Conservation (phyloP, 2,329 filamentous ascomycete genomes). For the Cercospora zeina region DNA sequence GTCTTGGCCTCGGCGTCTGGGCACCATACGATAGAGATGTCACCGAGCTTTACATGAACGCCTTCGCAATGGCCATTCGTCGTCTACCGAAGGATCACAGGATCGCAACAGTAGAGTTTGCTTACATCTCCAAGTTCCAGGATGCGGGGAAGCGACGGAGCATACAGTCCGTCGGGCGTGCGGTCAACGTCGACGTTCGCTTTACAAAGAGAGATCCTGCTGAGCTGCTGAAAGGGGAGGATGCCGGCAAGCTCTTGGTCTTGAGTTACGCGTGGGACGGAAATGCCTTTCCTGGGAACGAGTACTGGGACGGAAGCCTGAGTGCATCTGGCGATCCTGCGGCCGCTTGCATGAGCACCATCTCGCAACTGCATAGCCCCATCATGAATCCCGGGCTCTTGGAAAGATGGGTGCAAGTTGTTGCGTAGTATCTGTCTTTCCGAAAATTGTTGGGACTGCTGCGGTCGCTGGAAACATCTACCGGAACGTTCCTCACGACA, state of each 20-base stretch:
- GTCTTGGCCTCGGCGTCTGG: slow-evolving; percentile 42
- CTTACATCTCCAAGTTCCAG: slow-evolving; percentile 26
- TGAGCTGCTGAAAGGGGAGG: slow-evolving; percentile 29
- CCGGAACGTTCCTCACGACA: neutral
- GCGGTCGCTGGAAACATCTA: neutral
- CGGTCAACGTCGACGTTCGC: slow-evolving; percentile 29
- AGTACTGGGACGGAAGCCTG: slow-evolving; percentile 39
- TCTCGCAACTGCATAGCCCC: slow-evolving; percentile 40
- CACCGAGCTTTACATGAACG: slow-evolving; percentile 32
- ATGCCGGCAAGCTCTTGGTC: slow-evolving; percentile 32
- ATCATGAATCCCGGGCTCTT: slow-evolving; percentile 34
- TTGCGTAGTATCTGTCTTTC: neutral
- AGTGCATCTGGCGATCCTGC: slow-evolving; percentile 38
- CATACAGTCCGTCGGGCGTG: neutral
- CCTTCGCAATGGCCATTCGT: slow-evolving; percentile 31
- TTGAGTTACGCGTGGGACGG: slow-evolving; percentile 42
- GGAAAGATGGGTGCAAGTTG: slow-evolving; percentile 20
- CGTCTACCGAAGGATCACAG: slow-evolving; percentile 23
- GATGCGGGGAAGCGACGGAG: neutral
- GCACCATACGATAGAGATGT: slow-evolving; percentile 27
- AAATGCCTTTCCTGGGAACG: slow-evolving; percentile 41
- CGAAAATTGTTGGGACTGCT: neutral
- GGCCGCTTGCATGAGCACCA: slow-evolving; percentile 40
- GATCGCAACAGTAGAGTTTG: slow-evolving; percentile 38
- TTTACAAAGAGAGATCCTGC: slow-evolving; percentile 38